Percentiles rank a stretch among this genome's conserved stretches.
Evolutionary conservation across 2,329 filamentous ascomycete species (phyloP).

Genomic region (Penicillium sp.): DNA sequence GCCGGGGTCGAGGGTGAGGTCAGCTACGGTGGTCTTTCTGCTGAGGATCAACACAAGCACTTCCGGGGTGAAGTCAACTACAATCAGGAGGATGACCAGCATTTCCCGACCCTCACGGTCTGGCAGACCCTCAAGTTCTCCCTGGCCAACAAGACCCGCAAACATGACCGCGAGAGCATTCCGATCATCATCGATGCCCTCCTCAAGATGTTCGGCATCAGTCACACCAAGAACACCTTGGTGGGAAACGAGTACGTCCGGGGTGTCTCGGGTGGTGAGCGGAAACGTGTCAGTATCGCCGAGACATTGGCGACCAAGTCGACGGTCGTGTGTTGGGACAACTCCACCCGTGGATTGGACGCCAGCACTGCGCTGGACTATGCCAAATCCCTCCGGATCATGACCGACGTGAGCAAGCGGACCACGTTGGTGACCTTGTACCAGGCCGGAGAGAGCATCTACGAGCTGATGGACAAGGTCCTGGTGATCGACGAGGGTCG

Average conservation of each 20-base stretch:
- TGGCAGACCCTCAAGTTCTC: constrained; percentile 73
- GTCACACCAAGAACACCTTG: constrained; percentile 65
- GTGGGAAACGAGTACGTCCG: constrained; percentile 69
- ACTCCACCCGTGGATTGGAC: constrained; percentile 72
- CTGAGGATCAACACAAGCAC: constrained; percentile 59
- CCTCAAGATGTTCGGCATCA: constrained; percentile 72
- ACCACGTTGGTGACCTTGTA: constrained; percentile 67
- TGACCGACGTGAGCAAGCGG: constrained; percentile 69
- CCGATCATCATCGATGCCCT: constrained; percentile 64
- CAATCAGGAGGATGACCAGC: constrained; percentile 69
- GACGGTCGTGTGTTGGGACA: constrained; percentile 72
- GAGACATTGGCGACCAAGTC: constrained; percentile 70
- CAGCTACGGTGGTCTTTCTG: constrained; percentile 64
- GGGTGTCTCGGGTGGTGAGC: constrained; percentile 72
- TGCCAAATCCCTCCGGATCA: constrained; percentile 61
- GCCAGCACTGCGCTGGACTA: constrained; percentile 74
- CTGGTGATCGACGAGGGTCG: constrained; percentile 68
- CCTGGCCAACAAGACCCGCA: constrained; percentile 67
- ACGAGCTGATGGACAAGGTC: constrained; percentile 73
- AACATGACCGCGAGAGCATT: constrained; percentile 57
- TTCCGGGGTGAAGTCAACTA: constrained; percentile 74
- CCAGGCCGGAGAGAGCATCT: constrained; percentile 64
- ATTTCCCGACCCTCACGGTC: constrained; percentile 68
- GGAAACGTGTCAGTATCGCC: constrained; percentile 73
- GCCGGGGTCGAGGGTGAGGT: constrained; percentile 64